Conservation (phyloP, 495 filamentous ascomycete species). For the Podospora bellae-mahoneyi region DNA sequence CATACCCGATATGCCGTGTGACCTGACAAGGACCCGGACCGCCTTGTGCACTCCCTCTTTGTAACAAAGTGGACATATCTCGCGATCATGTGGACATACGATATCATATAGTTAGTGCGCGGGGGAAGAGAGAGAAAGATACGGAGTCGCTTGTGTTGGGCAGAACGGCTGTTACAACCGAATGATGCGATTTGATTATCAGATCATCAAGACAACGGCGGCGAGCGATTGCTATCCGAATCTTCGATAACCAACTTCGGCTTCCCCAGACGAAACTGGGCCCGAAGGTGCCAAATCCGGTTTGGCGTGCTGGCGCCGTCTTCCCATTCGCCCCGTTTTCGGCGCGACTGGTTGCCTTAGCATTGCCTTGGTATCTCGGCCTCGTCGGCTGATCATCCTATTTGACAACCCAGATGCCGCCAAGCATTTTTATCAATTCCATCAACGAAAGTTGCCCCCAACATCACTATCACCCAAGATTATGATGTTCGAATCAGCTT, state of each 20-base stretch:
- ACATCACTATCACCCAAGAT: not conserved
- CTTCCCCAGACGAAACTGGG: slow-evolving; percentile 2
- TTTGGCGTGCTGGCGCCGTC: not conserved
- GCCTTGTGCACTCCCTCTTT: not conserved
- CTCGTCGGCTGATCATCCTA: slow-evolving; percentile 2
- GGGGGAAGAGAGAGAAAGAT: not conserved
- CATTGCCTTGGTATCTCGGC: not conserved
- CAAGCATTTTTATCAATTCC: slow-evolving; percentile 31
- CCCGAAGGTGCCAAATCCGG: not conserved
- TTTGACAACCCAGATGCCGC: slow-evolving; percentile 14
- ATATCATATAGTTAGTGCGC: not conserved
- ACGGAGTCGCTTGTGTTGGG: slow-evolving; percentile 4
- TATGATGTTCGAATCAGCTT: not conserved
- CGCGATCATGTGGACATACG: not conserved
- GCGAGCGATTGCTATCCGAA: not conserved
- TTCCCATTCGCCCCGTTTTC: not conserved
- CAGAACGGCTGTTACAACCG: not conserved
- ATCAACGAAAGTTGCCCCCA: slow-evolving; percentile 8
- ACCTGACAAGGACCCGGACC: not conserved
- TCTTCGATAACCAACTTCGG: not conserved
- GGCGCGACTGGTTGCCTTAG: not conserved
- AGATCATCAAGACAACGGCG: slow-evolving; percentile 14
- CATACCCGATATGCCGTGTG: slow-evolving; percentile 6
- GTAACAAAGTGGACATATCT: not conserved
- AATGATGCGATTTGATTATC: slow-evolving; percentile 9